These are phyloP conservation scores for Ballota nigra DNA, from an alignment of 257 asterid species.

Conservation along the genomic window DNA sequence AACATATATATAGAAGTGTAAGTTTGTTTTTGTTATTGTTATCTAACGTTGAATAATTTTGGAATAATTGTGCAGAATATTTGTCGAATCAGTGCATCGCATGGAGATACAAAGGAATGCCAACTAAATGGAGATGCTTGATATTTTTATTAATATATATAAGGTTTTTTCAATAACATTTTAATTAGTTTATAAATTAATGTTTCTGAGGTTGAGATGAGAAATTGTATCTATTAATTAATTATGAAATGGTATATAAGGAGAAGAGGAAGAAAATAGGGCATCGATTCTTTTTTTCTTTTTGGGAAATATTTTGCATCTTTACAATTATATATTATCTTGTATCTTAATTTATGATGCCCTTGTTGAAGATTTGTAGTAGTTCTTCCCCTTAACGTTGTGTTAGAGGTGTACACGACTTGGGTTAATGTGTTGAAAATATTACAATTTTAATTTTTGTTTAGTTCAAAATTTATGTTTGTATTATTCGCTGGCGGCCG, in stretches of 20 bases:
- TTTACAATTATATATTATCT: not conserved
- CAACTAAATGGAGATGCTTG: not conserved
- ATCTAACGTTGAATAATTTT: not conserved
- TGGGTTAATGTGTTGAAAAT: not conserved
- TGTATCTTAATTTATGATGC: not conserved
- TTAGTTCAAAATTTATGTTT: too few relatives aligned
- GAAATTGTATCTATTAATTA: not conserved
- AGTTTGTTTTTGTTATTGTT: not conserved
- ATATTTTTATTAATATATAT: not conserved
- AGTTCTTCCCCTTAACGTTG: too few relatives aligned
- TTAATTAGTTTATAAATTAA: not conserved
- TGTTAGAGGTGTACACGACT: not conserved
- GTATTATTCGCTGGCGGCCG: too few relatives aligned
- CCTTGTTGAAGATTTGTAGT: too few relatives aligned
- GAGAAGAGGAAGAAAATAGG: not conserved
- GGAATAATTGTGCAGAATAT: conserved; percentile 36
- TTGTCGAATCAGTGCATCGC: conserved; percentile 50
- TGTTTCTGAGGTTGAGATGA: not conserved
- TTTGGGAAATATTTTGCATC: not conserved
- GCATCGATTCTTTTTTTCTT: too few relatives aligned
- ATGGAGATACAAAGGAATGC: conserved; percentile 44
- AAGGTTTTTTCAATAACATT: not conserved
- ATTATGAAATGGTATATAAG: not conserved
- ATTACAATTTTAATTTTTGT: too few relatives aligned
- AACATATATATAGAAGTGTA: not conserved